Evolutionary conservation across 2,329 filamentous ascomycete species (phyloP), one percentile per base, ranked within the genome.

Genomic region (Aureobasidium lini): DNA sequence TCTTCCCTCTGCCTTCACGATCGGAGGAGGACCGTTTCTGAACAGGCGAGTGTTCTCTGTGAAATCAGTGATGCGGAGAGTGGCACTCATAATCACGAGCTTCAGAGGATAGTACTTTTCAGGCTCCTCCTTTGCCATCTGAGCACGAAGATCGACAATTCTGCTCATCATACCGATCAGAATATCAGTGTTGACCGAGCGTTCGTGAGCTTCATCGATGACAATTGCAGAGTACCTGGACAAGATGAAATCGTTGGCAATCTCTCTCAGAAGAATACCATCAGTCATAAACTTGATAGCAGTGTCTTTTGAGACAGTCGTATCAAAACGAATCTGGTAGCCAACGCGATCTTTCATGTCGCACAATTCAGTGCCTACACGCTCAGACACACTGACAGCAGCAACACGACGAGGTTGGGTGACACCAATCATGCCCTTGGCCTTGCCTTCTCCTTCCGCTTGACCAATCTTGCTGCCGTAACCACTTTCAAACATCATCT

Each of bases 221-320:
- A 99, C 84, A 56, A 99, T 89, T 13, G 88, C 89, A 0, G 93
- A 96, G 72, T 99, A 99, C 66, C 95, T 95, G 52, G 82, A 84
- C 46, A 99, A 76, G 0, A 90, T 81, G 68, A 97, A 90, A 70
- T 99, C 94, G 64, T 94, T 86, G 0, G 89, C 86, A 57, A 96
- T 87, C 73, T 99, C 94, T 60, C 94, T 86, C 9, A 99, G 81
- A 61, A 99, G 78, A 31, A 99, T 91, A 81, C 94, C 94, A 72
- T 99, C 94, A 0, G 94, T 99, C 92, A 99, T 96, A 75, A 97
- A 99, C 72, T 99, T 99, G 71, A 99, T 84, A 6, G 90, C 88
- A 0, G 94, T 99, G 56, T 90, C 87, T 31, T 85, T 79, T 50
- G 85, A 84, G 1, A 88, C 85, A 0, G 86, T 93, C 52, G 88